A percentile compares a stretch with the other conserved stretches of the same genome.
Conservation (phyloP, 371 early-diverging fungal genomes). For the Batkoa obscura region DNA sequence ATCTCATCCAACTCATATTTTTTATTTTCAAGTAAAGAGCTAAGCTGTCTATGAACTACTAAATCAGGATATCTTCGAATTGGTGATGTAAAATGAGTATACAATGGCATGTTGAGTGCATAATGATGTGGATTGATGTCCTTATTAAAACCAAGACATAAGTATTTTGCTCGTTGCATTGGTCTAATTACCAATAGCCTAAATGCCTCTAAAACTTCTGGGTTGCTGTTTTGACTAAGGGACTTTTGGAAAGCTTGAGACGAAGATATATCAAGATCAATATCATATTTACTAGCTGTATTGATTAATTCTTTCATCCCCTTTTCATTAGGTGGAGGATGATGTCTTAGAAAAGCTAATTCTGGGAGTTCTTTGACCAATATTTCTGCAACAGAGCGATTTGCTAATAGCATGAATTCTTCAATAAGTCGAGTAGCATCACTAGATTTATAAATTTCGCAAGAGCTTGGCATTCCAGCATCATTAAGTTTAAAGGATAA, state of each 20-base stretch:
- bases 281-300: neutral
- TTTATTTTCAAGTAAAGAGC: slow-evolving; percentile 19
- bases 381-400: slow-evolving; percentile 88
- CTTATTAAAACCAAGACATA: slow-evolving; percentile 60
- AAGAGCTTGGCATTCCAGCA: slow-evolving; percentile 71
- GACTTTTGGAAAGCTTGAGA: neutral
- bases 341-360: slow-evolving; percentile 76
- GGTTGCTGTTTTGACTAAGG: neutral
- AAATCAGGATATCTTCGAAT: slow-evolving; percentile 98
- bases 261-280: neutral
- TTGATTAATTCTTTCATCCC: neutral
- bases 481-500: slow-evolving; percentile 63
- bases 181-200: slow-evolving; percentile 32
- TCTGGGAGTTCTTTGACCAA: slow-evolving; percentile 71
- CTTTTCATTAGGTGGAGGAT: slow-evolving; percentile 35
- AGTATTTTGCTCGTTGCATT: slow-evolving; percentile 90
- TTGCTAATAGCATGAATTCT: slow-evolving; percentile 99
- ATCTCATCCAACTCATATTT: neutral
- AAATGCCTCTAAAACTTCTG: neutral
- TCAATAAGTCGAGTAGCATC: slow-evolving; percentile 95
- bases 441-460: slow-evolving; percentile 72
- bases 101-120: slow-evolving; percentile 68
- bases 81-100: slow-evolving; percentile 97
- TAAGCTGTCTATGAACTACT: slow-evolving; percentile 87
- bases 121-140: slow-evolving; percentile 46